Evolutionary conservation across 139 green algal genomes (phyloP).

Genomic region (Zygnema circumcarinatum): DNA sequence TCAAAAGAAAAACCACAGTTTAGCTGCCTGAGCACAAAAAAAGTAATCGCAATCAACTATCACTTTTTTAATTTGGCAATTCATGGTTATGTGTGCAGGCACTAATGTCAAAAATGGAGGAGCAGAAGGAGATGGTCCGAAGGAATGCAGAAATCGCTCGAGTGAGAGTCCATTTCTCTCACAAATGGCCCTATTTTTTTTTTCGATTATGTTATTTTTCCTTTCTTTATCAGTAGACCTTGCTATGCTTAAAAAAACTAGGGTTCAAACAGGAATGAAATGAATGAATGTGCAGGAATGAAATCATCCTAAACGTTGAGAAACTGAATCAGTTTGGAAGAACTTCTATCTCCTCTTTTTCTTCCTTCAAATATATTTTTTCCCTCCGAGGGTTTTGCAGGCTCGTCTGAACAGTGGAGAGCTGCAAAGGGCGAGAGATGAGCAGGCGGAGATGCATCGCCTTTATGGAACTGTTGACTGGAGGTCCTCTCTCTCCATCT

Average conservation of each 20-base stretch:
- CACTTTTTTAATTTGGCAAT: neutral
- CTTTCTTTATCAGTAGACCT: slow-evolving; percentile 2
- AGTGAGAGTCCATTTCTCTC: neutral
- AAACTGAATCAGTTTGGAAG: neutral
- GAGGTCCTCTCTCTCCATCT: neutral
- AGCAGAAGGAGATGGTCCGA: slow-evolving; percentile 17
- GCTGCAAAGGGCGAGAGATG: neutral
- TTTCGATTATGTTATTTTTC: neutral
- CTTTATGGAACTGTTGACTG: slow-evolving; percentile 31
- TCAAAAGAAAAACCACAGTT: too few relatives aligned
- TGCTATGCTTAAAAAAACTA: too few relatives aligned
- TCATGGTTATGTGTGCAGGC: neutral
- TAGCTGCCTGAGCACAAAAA: too few relatives aligned
- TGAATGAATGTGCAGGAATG: neutral
- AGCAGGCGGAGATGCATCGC: slow-evolving; percentile 13
- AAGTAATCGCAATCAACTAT: too few relatives aligned
- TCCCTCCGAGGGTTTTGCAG: neutral
- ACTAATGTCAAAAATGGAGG: neutral
- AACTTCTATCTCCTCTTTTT: neutral
- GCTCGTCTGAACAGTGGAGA: slow-evolving; percentile 23
- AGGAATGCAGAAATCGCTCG: slow-evolving; percentile 4
- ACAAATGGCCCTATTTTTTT: neutral
- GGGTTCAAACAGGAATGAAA: too few relatives aligned
- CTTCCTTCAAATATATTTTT: neutral
- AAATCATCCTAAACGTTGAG: neutral